A percentile compares a stretch with the other conserved stretches of the same genome.
These are phyloP conservation scores for Alisma plantagoaquatica DNA, from an alignment of 106 monocot species.

Conservation along the genomic window DNA sequence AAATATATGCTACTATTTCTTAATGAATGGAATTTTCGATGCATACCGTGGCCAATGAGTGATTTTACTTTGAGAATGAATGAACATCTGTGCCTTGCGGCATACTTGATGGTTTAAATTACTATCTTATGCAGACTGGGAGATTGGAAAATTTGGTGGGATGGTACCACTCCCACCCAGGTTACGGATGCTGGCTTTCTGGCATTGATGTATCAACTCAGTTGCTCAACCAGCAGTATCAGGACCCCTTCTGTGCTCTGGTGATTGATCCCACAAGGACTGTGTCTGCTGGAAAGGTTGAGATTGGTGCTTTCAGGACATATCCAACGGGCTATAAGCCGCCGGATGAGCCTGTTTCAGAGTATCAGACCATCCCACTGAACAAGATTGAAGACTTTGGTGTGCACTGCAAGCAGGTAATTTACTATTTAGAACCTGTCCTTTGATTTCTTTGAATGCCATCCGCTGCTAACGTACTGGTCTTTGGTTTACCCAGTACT, in stretches of 20 bases:
- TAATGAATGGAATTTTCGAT: too few relatives aligned
- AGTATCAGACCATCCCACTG: slow-evolving; percentile 94
- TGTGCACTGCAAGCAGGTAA: slow-evolving; percentile 94
- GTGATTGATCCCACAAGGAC: slow-evolving; percentile 95
- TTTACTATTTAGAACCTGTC: background rate
- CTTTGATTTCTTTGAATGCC: background rate
- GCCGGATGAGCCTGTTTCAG: slow-evolving; percentile 90
- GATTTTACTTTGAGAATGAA: too few relatives aligned
- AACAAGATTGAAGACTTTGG: slow-evolving; percentile 99
- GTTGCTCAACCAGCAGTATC: slow-evolving; percentile 92
- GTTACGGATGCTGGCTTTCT: slow-evolving; percentile 96
- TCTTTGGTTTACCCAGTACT: slow-evolving; percentile 53
- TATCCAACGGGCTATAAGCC: slow-evolving; percentile 91
- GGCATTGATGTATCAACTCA: slow-evolving; percentile 97
- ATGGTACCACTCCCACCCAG: slow-evolving; percentile 99
- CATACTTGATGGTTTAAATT: too few relatives aligned
- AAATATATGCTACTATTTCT: too few relatives aligned
- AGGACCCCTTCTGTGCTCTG: slow-evolving; percentile 91
- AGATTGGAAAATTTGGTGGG: slow-evolving; percentile 91
- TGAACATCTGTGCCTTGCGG: too few relatives aligned
- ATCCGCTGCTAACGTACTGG: too few relatives aligned
- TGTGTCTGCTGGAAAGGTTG: slow-evolving; percentile 92
- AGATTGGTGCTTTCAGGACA: slow-evolving; percentile 95
- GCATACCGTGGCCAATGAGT: too few relatives aligned
- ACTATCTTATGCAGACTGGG: too few relatives aligned